Evolutionary conservation across 306 rosid genomes (phyloP), one percentile per base, ranked within the genome.

Genomic region (Quercus engelmannii): DNA sequence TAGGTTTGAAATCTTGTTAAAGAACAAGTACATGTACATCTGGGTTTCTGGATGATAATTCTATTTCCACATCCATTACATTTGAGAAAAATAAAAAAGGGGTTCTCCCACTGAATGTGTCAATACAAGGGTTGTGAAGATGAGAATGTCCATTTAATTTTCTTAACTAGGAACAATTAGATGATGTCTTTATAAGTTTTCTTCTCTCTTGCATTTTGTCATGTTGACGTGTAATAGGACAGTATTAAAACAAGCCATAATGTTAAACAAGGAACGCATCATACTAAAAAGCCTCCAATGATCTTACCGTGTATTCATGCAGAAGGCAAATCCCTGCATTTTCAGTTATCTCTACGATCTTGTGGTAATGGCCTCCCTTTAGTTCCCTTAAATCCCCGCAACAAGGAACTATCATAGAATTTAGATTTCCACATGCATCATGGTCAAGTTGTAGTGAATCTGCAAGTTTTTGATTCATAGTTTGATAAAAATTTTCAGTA

Each of bases 391-490:
- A 62, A 85, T 91, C 97, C 18, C 91, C 97, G 15, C 97, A 93
- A 87, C 99, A 93, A 7, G 99, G 99, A 74, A 80, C 79, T 26
- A 93, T 86, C 91, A 87, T 91, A 30, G 97, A 90, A 82, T 88
- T 96, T 62, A 96, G 84, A 78, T 93, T 96, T 73, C 87, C 97
- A 43, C 98, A 91, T 25, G 99, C 99, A 55, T 93, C 97, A 17
- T 83, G 97, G 87, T 96, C 99, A 69, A 93, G 99, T 91, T 86
- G 93, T 82, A 93, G 88, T 6, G 99, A 93, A 78, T 96, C 99
- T 96, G 96, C 86, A 83, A 67, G 71, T 41, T 55, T 68, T 71
- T 52, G 72, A 74, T 56, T 80, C 78, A 73, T 82, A 57, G 83
- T 80, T 78, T 74, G 65, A 77, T 59, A 15, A 61, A 64, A 28